Percentiles rank a stretch among this genome's conserved stretches.
Conservation (phyloP, 2,329 filamentous ascomycete genomes). For the Elsinoe batatas region DNA sequence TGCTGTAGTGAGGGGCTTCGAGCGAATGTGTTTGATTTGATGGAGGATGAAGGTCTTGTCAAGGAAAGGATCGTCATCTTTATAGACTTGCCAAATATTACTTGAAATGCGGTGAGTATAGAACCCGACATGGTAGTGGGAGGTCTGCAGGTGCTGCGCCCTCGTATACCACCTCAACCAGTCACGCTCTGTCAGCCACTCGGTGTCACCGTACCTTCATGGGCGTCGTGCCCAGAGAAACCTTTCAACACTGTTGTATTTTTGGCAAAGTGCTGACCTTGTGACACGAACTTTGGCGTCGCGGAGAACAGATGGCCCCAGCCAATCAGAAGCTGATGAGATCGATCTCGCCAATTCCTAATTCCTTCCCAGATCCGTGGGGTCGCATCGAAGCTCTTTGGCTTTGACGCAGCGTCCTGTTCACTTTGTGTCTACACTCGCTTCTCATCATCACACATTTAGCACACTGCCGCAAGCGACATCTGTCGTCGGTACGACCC, state of each 20-base stretch:
- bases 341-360: background rate
- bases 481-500: background rate
- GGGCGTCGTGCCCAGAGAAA: background rate
- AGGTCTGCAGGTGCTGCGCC: background rate
- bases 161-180: constrained; percentile 3
- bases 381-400: background rate
- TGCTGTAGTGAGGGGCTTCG: background rate
- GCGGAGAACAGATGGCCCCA: background rate
- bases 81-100: background rate
- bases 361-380: constrained; percentile 2
- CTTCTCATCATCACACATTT: background rate
- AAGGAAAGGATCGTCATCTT: background rate
- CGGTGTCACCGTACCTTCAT: constrained; percentile 1
- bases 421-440: background rate
- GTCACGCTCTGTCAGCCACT: background rate
- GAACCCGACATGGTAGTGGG: background rate
- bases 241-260: background rate
- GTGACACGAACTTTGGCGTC: background rate
- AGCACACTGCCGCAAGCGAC: background rate
- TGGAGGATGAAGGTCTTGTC: background rate
- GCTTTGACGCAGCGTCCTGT: background rate
- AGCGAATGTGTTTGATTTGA: background rate
- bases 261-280: background rate
- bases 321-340: background rate
- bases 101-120: background rate